phyloP scores from a whole-genome alignment of 495 filamentous ascomycete species.

The Trichocladium antarcticum region DNA sequence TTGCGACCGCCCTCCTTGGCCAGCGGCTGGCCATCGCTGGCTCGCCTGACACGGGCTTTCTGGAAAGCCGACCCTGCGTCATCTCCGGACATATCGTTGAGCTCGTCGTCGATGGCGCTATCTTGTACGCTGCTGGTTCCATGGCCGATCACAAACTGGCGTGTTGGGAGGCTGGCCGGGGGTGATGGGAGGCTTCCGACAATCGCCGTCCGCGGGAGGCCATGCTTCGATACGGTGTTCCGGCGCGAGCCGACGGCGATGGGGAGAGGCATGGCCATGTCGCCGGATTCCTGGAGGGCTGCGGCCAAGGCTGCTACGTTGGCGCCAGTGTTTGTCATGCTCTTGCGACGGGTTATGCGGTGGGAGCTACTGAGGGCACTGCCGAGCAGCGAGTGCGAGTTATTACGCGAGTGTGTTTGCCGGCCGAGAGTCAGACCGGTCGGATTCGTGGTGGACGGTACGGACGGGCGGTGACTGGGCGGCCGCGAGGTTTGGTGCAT shows the following conservation, averaged over 20 bases:
- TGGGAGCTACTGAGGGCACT: slow-evolving; percentile 63
- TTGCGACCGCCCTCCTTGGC: slow-evolving; percentile 63
- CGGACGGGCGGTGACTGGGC: slow-evolving; percentile 40
- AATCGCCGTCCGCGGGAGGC: slow-evolving; percentile 31
- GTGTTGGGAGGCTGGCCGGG: slow-evolving; percentile 39
- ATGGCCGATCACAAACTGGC: slow-evolving; percentile 30
- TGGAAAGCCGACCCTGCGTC: slow-evolving; percentile 46
- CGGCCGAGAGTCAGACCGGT: slow-evolving; percentile 31
- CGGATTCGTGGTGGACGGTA: slow-evolving; percentile 31
- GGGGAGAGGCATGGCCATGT: slow-evolving; percentile 44
- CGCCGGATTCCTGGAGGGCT: slow-evolving; percentile 51
- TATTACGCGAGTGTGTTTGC: slow-evolving; percentile 56
- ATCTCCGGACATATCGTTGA: slow-evolving; percentile 45
- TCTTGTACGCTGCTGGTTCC: slow-evolving; percentile 37
- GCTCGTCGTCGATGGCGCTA: slow-evolving; percentile 49
- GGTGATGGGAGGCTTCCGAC: slow-evolving; percentile 49
- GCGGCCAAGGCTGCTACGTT: slow-evolving; percentile 62
- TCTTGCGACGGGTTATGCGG: slow-evolving; percentile 87
- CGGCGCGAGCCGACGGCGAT: slow-evolving; percentile 39
- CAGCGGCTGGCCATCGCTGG: slow-evolving; percentile 75
- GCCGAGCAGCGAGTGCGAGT: slow-evolving; percentile 66
- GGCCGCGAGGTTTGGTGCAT: slow-evolving; percentile 40
- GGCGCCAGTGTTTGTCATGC: slow-evolving; percentile 63
- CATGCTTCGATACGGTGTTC: slow-evolving; percentile 42
- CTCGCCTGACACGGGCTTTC: slow-evolving; percentile 64